Base-by-base conservation (phyloP, 441 rosid species). In the Codiaeum variegatum region DNA sequence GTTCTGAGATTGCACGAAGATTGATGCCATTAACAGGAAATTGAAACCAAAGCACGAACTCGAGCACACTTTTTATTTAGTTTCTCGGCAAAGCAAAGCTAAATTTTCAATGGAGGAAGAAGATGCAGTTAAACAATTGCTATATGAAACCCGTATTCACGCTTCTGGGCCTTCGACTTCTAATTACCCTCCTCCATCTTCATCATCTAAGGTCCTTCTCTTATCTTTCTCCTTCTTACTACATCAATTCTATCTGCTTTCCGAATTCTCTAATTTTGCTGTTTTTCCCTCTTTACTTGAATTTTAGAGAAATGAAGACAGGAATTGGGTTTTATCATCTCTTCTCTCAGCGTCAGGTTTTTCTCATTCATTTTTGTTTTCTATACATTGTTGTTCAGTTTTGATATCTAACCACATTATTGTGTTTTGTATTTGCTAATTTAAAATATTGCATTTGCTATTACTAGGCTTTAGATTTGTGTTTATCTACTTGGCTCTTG, bases 141-240 rank as follows among this genome's bases (percentile, higher is more conserved):
- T 92, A 58, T 95, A 82, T 73, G 98, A 88, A 90, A 87, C 79
- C 15, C 91, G 88, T 23, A 75, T 61, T 78, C 99, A 91, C 66
- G 91, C 90, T 58, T 84, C 95, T 21, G 46, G 90, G 62, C 90
- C 87, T 32, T 87, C 67, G 81, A 49, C 75, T 68, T 82, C 93
- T 66, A 86, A 83, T 83, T 91, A 90, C 42, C 93, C 97, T 83
- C 96, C 96, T 74, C 87, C 73, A 66, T 83, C 82, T 55, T 83
- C 70, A 68, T 83, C 82, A 59, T 83, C 82, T 28, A 85, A 82
- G 90, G 89, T 89, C 31, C 70, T 26, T 55, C 23, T 24, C 52
- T 62, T 24, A 38, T 59, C 42, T 18, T 47, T 67, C 24, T 73
- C 8, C 8, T 63, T 31, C 16, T 23, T 15, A 32, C 59, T 62